Conservation (phyloP, 441 rosid genomes). For the Pelargonium citronellum region DNA sequence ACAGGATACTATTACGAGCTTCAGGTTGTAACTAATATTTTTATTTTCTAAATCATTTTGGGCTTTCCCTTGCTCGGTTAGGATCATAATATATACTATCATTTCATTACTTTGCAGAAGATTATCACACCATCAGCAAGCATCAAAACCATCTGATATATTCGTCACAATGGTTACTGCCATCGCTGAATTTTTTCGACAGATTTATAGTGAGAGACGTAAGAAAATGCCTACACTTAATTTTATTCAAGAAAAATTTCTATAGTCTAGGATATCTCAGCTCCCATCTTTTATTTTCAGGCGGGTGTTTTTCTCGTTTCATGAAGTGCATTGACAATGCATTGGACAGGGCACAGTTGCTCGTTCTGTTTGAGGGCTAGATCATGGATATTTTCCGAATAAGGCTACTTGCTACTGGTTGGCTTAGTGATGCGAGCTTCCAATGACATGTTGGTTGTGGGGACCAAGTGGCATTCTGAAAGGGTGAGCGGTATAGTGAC, state of each 20-base stretch:
- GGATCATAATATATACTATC: not conserved
- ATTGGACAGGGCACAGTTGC: too few relatives aligned
- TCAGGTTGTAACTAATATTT: slow-evolving; percentile 30
- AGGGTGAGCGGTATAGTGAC: too few relatives aligned
- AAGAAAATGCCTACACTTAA: slow-evolving; percentile 21
- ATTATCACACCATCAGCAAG: slow-evolving; percentile 27
- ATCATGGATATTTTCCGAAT: too few relatives aligned
- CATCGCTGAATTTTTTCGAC: slow-evolving; percentile 46
- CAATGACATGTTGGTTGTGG: too few relatives aligned
- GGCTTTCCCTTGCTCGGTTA: not conserved
- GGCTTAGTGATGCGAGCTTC: too few relatives aligned
- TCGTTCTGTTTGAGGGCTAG: too few relatives aligned
- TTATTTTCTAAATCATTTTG: not conserved
- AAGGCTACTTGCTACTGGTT: too few relatives aligned
- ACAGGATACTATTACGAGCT: slow-evolving; percentile 44
- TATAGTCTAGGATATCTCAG: not conserved
- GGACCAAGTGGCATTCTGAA: too few relatives aligned
- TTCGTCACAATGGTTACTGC: slow-evolving; percentile 58
- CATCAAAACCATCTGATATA: slow-evolving; percentile 23
- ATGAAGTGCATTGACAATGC: slow-evolving; percentile 18
- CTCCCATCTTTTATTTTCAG: slow-evolving; percentile 22
- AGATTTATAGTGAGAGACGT: slow-evolving; percentile 57
- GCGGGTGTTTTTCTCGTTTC: slow-evolving; percentile 37
- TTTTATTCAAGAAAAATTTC: not conserved
- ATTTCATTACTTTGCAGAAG: slow-evolving; percentile 33